phyloP scores from a whole-genome alignment of 1,284 basidiomycete species.

The Malassezia furfur region DNA sequence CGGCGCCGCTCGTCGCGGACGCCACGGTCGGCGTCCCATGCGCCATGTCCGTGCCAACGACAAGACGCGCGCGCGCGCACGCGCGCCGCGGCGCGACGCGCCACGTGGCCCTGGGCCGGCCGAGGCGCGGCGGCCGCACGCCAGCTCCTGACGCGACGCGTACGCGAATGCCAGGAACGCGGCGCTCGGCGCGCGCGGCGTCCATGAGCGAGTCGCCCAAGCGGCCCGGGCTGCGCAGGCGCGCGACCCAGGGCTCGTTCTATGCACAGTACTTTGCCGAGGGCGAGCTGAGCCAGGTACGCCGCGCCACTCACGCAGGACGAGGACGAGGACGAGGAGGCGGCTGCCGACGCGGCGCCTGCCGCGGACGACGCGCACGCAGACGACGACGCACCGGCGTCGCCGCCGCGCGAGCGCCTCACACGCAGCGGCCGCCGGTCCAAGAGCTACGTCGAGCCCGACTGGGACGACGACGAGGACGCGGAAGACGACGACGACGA shows the following conservation, averaged over 20 bases:
- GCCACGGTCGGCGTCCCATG: background rate
- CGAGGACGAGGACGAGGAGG: slow-evolving; percentile 8
- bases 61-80: background rate
- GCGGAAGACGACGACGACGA: slow-evolving; percentile 11
- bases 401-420: slow-evolving; percentile 5
- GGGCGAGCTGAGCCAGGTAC: slow-evolving; percentile 14
- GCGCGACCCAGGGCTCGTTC: slow-evolving; percentile 7
- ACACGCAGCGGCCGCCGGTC: slow-evolving; percentile 26
- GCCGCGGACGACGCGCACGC: slow-evolving; percentile 15
- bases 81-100: background rate
- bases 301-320: slow-evolving; percentile 7
- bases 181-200: slow-evolving; percentile 8
- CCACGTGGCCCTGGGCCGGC: background rate
- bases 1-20: slow-evolving; percentile 2
- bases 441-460: slow-evolving; percentile 21
- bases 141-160: background rate
- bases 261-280: slow-evolving; percentile 18
- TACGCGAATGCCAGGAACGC: background rate
- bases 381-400: background rate
- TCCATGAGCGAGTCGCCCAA: background rate
- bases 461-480: slow-evolving; percentile 21
- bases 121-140: background rate
- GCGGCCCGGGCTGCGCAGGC: slow-evolving; percentile 9
- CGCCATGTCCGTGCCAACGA: slow-evolving; percentile 1
- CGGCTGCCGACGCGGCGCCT: slow-evolving; percentile 19